Evolutionary conservation across 208 protist genomes (phyloP).

Genomic region (Wallacemonas rigidus): DNA sequence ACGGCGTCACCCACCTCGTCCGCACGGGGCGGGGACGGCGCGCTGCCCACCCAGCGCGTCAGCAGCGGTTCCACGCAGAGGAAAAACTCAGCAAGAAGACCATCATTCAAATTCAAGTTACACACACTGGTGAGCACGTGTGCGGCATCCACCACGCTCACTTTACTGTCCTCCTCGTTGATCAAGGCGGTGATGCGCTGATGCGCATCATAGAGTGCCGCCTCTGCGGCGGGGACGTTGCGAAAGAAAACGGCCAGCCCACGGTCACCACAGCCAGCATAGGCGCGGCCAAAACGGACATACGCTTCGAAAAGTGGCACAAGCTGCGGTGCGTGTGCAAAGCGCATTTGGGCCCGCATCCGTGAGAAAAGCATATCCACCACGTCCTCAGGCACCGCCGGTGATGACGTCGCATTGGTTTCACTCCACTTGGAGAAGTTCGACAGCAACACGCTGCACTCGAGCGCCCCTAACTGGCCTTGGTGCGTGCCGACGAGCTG

Average conservation of each 20-base stretch:
- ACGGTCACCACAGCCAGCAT: not conserved
- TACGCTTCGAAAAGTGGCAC: constrained; percentile 62
- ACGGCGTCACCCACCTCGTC: no score
- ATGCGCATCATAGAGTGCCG: not conserved
- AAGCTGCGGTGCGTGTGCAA: constrained; percentile 55
- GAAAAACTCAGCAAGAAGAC: constrained; percentile 11
- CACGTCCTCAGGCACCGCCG: constrained; percentile 45
- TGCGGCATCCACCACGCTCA: constrained; percentile 31
- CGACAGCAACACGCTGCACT: constrained; percentile 40
- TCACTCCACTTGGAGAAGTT: constrained; percentile 41
- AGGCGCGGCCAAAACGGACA: constrained; percentile 17
- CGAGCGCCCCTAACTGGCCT: constrained; percentile 29
- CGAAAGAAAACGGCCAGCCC: not conserved
- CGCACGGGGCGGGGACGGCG: no score
- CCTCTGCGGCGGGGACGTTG: not conserved
- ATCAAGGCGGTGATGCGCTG: constrained; percentile 7
- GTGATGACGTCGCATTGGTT: constrained; percentile 13
- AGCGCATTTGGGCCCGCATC: constrained; percentile 53
- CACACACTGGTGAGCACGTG: constrained; percentile 31
- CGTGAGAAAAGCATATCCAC: constrained; percentile 67
- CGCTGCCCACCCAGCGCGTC: not conserved
- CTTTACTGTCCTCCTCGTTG: not conserved
- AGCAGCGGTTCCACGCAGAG: constrained; percentile 3
- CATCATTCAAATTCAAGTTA: constrained; percentile 18
- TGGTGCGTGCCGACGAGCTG: constrained; percentile 33